These are phyloP conservation scores for Plectranthus barbatus DNA, from an alignment of 257 asterid genomes.

Conservation along the genomic window DNA sequence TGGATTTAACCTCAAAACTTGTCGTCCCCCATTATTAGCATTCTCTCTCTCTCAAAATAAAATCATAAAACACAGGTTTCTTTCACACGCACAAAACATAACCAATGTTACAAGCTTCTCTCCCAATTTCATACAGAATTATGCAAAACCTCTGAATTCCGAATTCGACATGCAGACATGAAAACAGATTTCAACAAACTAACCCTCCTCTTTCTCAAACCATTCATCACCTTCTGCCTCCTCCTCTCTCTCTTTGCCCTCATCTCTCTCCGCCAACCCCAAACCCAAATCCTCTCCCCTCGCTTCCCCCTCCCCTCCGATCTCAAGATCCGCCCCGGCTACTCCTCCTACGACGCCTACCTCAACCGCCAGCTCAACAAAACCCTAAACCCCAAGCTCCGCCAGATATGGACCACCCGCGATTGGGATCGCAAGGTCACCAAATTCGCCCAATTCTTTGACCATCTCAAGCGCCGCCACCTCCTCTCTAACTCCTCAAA, in stretches of 20 bases:
- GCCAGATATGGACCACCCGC: slow-evolving; percentile 81
- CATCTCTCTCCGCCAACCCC: slow-evolving; percentile 29
- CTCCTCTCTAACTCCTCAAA: slow-evolving; percentile 42
- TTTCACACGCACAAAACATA: no score
- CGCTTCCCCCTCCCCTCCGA: slow-evolving; percentile 28
- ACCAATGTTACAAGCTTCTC: no score
- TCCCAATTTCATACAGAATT: background rate
- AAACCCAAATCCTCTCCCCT: slow-evolving; percentile 1
- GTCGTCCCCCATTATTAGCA: no score
- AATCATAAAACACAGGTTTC: no score
- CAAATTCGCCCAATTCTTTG: slow-evolving; percentile 62
- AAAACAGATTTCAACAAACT: slow-evolving; percentile 26
- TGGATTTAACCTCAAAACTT: no score
- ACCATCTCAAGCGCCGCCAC: slow-evolving; percentile 25
- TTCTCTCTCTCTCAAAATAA: no score
- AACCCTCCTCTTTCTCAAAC: slow-evolving; percentile 33
- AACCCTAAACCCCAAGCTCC: slow-evolving; percentile 79
- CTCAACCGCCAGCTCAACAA: slow-evolving; percentile 80
- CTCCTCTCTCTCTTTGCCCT: slow-evolving; percentile 32
- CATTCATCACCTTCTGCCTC: slow-evolving; percentile 33
- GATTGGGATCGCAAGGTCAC: slow-evolving; percentile 78
- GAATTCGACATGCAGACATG: slow-evolving; percentile 27
- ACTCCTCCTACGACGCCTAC: slow-evolving; percentile 69
- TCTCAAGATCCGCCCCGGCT: slow-evolving; percentile 82
- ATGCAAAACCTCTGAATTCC: no score